Evolutionary conservation across 495 filamentous ascomycete genomes (phyloP).

Genomic region (Echria macrotheca): DNA sequence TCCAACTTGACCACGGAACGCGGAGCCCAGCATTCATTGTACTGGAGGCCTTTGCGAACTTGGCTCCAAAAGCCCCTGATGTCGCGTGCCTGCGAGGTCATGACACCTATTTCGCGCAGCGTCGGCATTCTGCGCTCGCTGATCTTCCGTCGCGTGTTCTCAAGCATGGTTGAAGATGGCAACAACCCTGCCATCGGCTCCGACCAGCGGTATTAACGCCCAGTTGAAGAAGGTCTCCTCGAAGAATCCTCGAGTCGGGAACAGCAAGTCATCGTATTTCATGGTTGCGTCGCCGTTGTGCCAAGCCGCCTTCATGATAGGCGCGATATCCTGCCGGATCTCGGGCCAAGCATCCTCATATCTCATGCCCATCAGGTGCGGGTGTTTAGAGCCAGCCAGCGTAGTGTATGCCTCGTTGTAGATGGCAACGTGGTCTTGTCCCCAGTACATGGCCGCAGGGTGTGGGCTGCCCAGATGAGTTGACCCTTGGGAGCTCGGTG

Average conservation of each 20-base stretch:
- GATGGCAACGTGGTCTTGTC: constrained; percentile 56
- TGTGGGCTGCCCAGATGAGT: constrained; percentile 70
- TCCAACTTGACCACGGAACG: too few relatives aligned
- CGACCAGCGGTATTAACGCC: constrained; percentile 63
- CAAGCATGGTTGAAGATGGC: constrained; percentile 65
- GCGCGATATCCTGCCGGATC: constrained; percentile 59
- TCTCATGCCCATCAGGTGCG: constrained; percentile 58
- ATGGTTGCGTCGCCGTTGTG: constrained; percentile 61
- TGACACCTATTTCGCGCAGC: constrained; percentile 63
- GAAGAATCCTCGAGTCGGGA: constrained; percentile 55
- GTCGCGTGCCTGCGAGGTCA: constrained; percentile 59
- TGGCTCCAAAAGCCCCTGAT: constrained; percentile 58
- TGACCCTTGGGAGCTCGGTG: too few relatives aligned
- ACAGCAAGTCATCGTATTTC: constrained; percentile 68
- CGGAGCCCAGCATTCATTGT: too few relatives aligned
- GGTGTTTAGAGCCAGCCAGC: constrained; percentile 65
- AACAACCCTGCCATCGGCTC: constrained; percentile 53
- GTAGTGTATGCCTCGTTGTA: constrained; percentile 71
- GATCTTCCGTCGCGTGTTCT: constrained; percentile 60
- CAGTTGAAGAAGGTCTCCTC: constrained; percentile 65
- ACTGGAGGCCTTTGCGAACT: constrained; percentile 52
- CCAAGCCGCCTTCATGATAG: constrained; percentile 53
- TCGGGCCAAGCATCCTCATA: constrained; percentile 61
- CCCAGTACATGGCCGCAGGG: constrained; percentile 71
- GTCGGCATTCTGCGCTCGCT: constrained; percentile 62